A percentile compares a stretch with the other conserved stretches of the same genome.
Evolutionary conservation across 306 rosid genomes (phyloP).

Genomic region (Sophora flavescens): DNA sequence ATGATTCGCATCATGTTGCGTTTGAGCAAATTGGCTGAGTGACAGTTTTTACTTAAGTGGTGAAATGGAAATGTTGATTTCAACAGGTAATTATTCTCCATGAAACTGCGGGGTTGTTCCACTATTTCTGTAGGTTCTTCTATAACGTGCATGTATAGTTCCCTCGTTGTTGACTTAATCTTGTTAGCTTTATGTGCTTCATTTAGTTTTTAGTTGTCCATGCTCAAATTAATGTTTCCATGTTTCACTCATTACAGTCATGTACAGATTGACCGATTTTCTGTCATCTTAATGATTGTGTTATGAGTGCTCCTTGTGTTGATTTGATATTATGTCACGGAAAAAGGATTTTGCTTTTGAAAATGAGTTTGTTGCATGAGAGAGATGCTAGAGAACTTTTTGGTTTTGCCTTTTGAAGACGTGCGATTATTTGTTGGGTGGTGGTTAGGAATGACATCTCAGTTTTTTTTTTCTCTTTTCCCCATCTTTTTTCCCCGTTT

Average conservation of each 20-base stretch:
- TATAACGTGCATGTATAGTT: slow-evolving; percentile 36
- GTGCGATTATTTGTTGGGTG: slow-evolving; percentile 13
- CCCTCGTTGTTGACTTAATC: slow-evolving; percentile 6
- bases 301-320: background rate
- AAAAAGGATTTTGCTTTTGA: slow-evolving; percentile 9
- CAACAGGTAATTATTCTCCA: slow-evolving; percentile 79
- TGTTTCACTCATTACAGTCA: slow-evolving; percentile 26
- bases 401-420: slow-evolving; percentile 5
- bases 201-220: slow-evolving; percentile 21
- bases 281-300: slow-evolving; percentile 36
- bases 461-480: slow-evolving; percentile 23
- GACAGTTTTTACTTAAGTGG: slow-evolving; percentile 65
- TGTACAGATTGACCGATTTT: slow-evolving; percentile 38
- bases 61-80: slow-evolving; percentile 64
- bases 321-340: slow-evolving; percentile 27
- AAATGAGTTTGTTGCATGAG: background rate
- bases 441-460: slow-evolving; percentile 10
- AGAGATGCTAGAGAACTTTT: slow-evolving; percentile 27
- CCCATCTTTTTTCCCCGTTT: background rate
- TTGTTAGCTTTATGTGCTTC: slow-evolving; percentile 18
- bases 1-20: slow-evolving; percentile 75
- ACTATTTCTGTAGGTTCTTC: slow-evolving; percentile 47
- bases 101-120: slow-evolving; percentile 54
- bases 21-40: slow-evolving; percentile 73
- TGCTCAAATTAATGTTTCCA: slow-evolving; percentile 22